A percentile compares a stretch with the other conserved stretches of the same genome.
These are phyloP conservation scores for Penicillium hesseltinei DNA, from an alignment of 2,329 filamentous ascomycete species.

Conservation along the genomic window DNA sequence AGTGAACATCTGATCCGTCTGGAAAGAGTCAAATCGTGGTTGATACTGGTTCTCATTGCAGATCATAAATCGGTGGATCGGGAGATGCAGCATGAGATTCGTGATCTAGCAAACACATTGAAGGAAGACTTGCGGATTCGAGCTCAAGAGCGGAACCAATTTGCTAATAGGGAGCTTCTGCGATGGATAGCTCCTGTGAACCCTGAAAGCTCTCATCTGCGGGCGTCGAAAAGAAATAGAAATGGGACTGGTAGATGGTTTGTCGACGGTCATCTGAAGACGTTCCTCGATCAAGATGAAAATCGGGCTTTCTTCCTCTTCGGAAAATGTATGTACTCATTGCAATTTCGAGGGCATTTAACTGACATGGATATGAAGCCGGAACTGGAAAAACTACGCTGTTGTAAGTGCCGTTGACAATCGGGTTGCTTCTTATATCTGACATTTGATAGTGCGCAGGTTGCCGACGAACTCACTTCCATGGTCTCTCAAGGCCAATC, in stretches of 20 bases:
- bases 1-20: constrained; percentile 14
- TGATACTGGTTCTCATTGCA: constrained; percentile 23
- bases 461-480: constrained; percentile 12
- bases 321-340: constrained; percentile 19
- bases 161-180: constrained; percentile 12
- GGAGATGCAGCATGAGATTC: constrained; percentile 18
- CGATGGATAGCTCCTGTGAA: constrained; percentile 21
- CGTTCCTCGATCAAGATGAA: constrained; percentile 8
- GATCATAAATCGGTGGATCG: constrained; percentile 15
- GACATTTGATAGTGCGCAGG: constrained; percentile 15
- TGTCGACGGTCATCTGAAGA: constrained; percentile 13
- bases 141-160: constrained; percentile 13
- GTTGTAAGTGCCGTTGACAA: constrained; percentile 12
- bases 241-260: constrained; percentile 20
- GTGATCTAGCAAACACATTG: constrained; percentile 10
- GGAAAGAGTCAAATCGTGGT: constrained; percentile 24
- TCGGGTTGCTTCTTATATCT: neutral
- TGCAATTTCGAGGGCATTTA: neutral
- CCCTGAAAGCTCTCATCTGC: constrained; percentile 17
- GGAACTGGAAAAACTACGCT: constrained; percentile 22
- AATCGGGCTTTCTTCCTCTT: constrained; percentile 13
- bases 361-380: constrained; percentile 8
- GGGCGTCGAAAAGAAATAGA: constrained; percentile 10
- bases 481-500: constrained; percentile 7
- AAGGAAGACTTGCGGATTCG: constrained; percentile 18